Base-by-base conservation (phyloP, 2,329 filamentous ascomycete genomes). In the Rasamsonia emersonii region DNA sequence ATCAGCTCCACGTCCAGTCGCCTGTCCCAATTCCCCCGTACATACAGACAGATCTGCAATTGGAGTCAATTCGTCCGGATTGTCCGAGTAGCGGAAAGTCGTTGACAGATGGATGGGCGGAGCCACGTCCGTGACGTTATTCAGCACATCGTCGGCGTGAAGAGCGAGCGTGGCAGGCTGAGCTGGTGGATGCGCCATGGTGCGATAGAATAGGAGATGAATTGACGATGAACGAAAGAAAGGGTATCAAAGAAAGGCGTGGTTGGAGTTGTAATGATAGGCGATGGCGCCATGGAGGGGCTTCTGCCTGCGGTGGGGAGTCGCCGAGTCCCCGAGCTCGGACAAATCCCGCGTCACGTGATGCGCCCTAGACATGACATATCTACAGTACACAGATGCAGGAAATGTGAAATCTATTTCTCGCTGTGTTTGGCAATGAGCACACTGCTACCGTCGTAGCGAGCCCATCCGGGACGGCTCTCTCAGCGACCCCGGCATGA, bases 51-150 rank as follows among this genome's bases (percentile, higher is more conserved):
- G 42, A 37, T 78, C 44, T 43, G 54, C 46, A 1, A 54, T 50
- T 5, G 62, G 57, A 9, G 53, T 40, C 25, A 89, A 69, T 21
- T 72, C 50, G 8, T 76, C 68, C 3, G 83, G 80, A 51, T 89
- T 68, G 28, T 62, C 57, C 25, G 65, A 64, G 56, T 91, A 93
- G 42, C 82, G 75, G 58, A 82, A 93, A 13, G 82, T 93, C 3
- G 85, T 91, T 37, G 82, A 85, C 40, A 86, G 74, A 54, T 93
- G 86, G 53, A 93, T 69, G 4, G 85, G 73, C 35, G 86, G 85
- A 9, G 85, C 83, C 35, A 93, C 77, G 50, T 85, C 82, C 36
- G 75, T 68, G 44, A 78, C 71, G 18, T 62, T 61, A 56, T 80
- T 79, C 48, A 85, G 71, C 18, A 18, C 13, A 32, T 40, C 34